phyloP scores from a whole-genome alignment of 2,329 filamentous ascomycete genomes.

The Fusarium beomiforme region DNA sequence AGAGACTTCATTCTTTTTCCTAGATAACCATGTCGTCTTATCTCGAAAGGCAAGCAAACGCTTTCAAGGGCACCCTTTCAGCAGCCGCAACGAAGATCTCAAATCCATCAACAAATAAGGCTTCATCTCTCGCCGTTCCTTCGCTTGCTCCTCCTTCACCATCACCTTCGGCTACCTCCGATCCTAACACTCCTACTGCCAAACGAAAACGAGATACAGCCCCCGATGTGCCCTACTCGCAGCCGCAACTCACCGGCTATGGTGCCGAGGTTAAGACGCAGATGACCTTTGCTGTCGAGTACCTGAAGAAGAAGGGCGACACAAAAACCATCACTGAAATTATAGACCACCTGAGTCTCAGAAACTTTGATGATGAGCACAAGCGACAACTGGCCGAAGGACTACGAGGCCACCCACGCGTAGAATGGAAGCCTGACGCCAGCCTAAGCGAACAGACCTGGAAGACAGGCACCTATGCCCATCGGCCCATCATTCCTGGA shows the following conservation, averaged over 20 bases:
- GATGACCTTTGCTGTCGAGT: conserved; percentile 86
- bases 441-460: conserved; percentile 74
- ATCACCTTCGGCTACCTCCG: conserved; percentile 66
- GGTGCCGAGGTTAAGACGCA: conserved; percentile 87
- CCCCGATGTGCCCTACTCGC: conserved; percentile 72
- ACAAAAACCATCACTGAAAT: conserved; percentile 79
- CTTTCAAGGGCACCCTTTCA: conserved; percentile 69
- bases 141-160: conserved; percentile 69
- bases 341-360: conserved; percentile 81
- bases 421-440: conserved; percentile 65
- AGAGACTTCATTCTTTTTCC: conserved; percentile 12
- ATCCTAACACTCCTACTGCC: conserved; percentile 70
- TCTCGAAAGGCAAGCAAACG: conserved; percentile 72
- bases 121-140: conserved; percentile 38
- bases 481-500: conserved; percentile 81
- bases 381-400: conserved; percentile 74
- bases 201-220: conserved; percentile 68
- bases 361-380: conserved; percentile 67
- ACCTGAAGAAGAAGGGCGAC: conserved; percentile 77
- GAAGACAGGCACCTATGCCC: conserved; percentile 78
- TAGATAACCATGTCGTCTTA: conserved; percentile 65
- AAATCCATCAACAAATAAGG: conserved; percentile 55
- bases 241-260: conserved; percentile 78
- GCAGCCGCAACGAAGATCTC: conserved; percentile 72
- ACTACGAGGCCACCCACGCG: conserved; percentile 71